Conservation (phyloP, 202 grass and related monocot species). For the Schoenoplectus triqueter region DNA sequence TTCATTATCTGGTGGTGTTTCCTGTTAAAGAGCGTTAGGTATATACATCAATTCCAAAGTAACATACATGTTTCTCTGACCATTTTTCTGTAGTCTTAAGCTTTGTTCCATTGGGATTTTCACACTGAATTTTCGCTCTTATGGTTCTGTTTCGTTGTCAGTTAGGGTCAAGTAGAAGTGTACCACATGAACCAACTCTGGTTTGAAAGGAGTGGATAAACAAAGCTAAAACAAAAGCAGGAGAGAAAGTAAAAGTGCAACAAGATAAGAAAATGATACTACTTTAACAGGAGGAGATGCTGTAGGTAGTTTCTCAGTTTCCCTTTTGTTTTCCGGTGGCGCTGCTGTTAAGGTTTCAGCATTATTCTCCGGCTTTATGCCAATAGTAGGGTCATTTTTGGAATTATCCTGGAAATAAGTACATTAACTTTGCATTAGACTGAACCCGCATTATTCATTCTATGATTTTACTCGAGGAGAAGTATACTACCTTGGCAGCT, state of each 20-base stretch:
- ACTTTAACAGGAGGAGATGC: slow-evolving; percentile 56
- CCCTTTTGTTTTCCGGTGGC: slow-evolving; percentile 59
- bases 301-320: slow-evolving; percentile 57
- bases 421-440: slow-evolving; percentile 1
- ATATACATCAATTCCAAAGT: background rate
- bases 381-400: slow-evolving; percentile 45
- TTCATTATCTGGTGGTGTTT: slow-evolving; percentile 86
- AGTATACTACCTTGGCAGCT: slow-evolving; percentile 53
- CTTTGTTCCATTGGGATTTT: background rate
- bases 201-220: slow-evolving; percentile 11
- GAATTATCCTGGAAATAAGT: slow-evolving; percentile 53
- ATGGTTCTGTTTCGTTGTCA: background rate
- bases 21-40: slow-evolving; percentile 49
- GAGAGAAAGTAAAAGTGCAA: background rate
- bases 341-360: slow-evolving; percentile 19
- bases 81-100: background rate
- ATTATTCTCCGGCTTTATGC: slow-evolving; percentile 39
- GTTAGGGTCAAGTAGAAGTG: background rate
- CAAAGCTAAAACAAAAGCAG: background rate
- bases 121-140: background rate
- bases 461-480: slow-evolving; percentile 12
- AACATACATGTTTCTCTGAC: background rate
- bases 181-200: background rate
- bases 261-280: slow-evolving; percentile 46
- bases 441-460: background rate